Evolutionary conservation across 176 grass and related monocot species (phyloP), one percentile per base, ranked within the genome.

Genomic region (Otatea glauca): DNA sequence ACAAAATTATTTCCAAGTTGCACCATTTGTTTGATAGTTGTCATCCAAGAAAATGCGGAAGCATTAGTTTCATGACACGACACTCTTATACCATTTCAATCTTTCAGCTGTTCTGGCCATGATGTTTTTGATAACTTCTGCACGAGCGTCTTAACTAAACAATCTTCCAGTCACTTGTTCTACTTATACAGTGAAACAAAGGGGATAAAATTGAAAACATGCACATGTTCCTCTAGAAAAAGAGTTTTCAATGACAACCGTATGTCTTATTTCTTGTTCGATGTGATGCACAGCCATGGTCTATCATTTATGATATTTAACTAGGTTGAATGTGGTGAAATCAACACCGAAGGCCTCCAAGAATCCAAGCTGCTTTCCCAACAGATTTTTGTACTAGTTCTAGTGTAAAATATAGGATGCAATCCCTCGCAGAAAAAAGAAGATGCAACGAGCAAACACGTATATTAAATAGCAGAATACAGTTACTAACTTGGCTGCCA

Each of bases 211-310:
- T n/a, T 79, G 21, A 43, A 73, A 65, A 77, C 14, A 17, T 21
- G 15, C 13, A 15, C 34, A 42, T 24, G 20, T 20, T 41, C 41
- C 29, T 49, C 21, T 60, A 76, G 32, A 62, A 48, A 77, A 77
- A 39, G 41, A 82, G 21, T 39, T 41, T 7, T 44, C 29, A 60
- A 69, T 34, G 21, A 23, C 54, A 72, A 83, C 14, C 10, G 41
- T 23, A 21, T 76, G 10, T 41, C 3, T 32, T 27, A 54, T 18
- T 67, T 9, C 29, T 75, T 56, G 1, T 21, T 44, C 29, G 9
- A 70, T 25, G 37, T 32, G 49, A 51, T 43, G 35, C 68, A 74
- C 34, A 81, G 38, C 5, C 56, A 79, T 34, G 44, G 34, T 79
- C 44, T 72, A 73, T 37, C 37, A 18, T 75, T 55, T 16, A 0